Percentiles rank a stretch among this genome's conserved stretches.
phyloP scores from a whole-genome alignment of 495 filamentous ascomycete species.

The Evansstolkia leycettana region DNA sequence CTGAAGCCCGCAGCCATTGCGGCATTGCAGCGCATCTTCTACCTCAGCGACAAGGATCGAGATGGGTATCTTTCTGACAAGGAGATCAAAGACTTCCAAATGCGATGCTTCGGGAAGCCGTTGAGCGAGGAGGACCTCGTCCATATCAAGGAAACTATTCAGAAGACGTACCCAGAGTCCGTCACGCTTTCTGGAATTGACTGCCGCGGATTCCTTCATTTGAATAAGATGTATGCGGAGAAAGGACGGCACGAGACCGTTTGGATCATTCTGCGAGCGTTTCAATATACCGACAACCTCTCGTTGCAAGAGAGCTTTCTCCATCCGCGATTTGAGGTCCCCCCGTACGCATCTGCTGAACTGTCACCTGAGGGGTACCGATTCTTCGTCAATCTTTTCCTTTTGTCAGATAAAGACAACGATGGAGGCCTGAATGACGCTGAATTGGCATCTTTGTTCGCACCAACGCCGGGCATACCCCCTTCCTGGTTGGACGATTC shows the following conservation, averaged over 20 bases:
- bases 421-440: constrained; percentile 83
- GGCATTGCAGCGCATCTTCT: constrained; percentile 82
- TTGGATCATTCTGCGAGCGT: constrained; percentile 91
- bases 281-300: constrained; percentile 90
- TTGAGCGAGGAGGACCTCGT: constrained; percentile 65
- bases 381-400: constrained; percentile 94
- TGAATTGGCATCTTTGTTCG: constrained; percentile 78
- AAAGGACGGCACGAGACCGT: constrained; percentile 98
- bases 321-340: constrained; percentile 90
- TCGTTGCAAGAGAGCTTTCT: constrained; percentile 82
- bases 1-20: constrained; percentile 81
- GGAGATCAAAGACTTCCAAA: constrained; percentile 84
- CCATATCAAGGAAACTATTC: constrained; percentile 78
- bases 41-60: constrained; percentile 89
- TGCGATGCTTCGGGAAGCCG: constrained; percentile 79
- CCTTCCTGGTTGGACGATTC: constrained; percentile 79
- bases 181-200: constrained; percentile 63
- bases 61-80: constrained; percentile 87
- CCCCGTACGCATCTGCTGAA: constrained; percentile 81
- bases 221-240: constrained; percentile 93
- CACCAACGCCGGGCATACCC: constrained; percentile 83
- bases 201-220: constrained; percentile 65
- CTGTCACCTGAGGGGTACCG: constrained; percentile 89
- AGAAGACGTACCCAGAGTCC: constrained; percentile 50
- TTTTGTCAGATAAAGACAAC: constrained; percentile 92